A percentile compares a stretch with the other conserved stretches of the same genome.
Evolutionary conservation across 805 yeast species (phyloP).

Genomic region (Metschnikowia vanudenii): DNA sequence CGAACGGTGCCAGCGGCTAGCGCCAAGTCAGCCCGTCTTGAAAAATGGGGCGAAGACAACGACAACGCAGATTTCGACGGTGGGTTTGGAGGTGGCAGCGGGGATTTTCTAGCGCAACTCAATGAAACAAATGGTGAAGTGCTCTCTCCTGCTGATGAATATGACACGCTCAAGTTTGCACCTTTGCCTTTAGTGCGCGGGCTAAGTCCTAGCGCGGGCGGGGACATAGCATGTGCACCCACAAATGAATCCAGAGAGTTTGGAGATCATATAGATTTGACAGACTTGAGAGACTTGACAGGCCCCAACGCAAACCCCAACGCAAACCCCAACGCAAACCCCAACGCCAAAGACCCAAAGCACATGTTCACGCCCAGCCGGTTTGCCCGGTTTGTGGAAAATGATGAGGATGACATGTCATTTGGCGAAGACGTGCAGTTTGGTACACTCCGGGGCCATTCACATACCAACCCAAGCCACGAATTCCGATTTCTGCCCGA

Average conservation of each 20-base stretch:
- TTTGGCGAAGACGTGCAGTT: slow-evolving; percentile 14
- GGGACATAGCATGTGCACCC: not conserved
- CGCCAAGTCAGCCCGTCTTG: slow-evolving; percentile 10
- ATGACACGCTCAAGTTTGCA: slow-evolving; percentile 7
- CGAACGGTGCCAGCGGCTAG: slow-evolving; percentile 3
- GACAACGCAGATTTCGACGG: slow-evolving; percentile 8
- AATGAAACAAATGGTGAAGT: slow-evolving; percentile 6
- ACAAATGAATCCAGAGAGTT: not conserved
- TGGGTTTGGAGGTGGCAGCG: slow-evolving; percentile 1
- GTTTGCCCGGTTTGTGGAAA: slow-evolving; percentile 9
- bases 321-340: no score
- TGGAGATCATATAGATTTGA: no score
- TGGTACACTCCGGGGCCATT: not conserved
- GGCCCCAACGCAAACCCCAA: no score
- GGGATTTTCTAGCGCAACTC: slow-evolving; percentile 11
- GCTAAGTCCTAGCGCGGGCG: slow-evolving; percentile 7
- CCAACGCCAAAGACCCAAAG: no score
- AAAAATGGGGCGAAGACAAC: slow-evolving; percentile 16
- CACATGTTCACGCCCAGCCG: not conserved
- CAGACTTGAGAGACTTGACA: no score
- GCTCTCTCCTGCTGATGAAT: slow-evolving; percentile 6
- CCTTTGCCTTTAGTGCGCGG: slow-evolving; percentile 1
- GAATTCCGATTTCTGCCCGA: slow-evolving; percentile 15
- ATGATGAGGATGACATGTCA: slow-evolving; percentile 9
- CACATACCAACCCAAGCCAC: not conserved